A percentile compares a stretch with the other conserved stretches of the same genome.
phyloP scores from a whole-genome alignment of 2,329 filamentous ascomycete genomes.

The Colletotrichum abscissum region DNA sequence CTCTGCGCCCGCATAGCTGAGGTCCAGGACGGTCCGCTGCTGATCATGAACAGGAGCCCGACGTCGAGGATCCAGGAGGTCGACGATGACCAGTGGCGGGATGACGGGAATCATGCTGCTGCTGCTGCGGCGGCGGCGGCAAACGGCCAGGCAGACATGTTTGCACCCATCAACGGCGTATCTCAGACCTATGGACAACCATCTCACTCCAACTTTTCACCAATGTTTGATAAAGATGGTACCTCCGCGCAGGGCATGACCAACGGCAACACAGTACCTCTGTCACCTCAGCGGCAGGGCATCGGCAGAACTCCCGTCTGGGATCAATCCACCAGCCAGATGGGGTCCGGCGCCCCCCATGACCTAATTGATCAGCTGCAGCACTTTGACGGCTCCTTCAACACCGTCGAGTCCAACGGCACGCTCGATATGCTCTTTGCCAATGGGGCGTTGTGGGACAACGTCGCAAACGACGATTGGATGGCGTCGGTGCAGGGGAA shows the following conservation, averaged over 20 bases:
- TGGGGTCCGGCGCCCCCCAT: constrained; percentile 10
- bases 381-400: constrained; percentile 29
- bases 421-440: constrained; percentile 32
- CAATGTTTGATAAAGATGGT: constrained; percentile 17
- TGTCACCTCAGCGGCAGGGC: constrained; percentile 9
- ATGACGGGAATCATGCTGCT: neutral
- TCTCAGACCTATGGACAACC: neutral
- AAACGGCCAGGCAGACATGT: constrained; percentile 1
- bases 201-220: constrained; percentile 18
- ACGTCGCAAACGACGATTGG: constrained; percentile 23
- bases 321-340: constrained; percentile 7
- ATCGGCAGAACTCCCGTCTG: constrained; percentile 1
- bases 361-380: constrained; percentile 28
- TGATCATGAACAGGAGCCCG: constrained; percentile 5
- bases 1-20: constrained; percentile 39
- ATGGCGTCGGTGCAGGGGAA: constrained; percentile 24
- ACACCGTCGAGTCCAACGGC: constrained; percentile 25
- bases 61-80: constrained; percentile 30
- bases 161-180: neutral
- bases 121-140: neutral
- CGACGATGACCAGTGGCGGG: constrained; percentile 24
- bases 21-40: constrained; percentile 25
- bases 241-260: neutral
- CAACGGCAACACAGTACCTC: neutral
- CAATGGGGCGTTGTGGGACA: constrained; percentile 26